Base-by-base conservation (phyloP, 352 stramenopile species). In the Phytophthora vignae region DNA sequence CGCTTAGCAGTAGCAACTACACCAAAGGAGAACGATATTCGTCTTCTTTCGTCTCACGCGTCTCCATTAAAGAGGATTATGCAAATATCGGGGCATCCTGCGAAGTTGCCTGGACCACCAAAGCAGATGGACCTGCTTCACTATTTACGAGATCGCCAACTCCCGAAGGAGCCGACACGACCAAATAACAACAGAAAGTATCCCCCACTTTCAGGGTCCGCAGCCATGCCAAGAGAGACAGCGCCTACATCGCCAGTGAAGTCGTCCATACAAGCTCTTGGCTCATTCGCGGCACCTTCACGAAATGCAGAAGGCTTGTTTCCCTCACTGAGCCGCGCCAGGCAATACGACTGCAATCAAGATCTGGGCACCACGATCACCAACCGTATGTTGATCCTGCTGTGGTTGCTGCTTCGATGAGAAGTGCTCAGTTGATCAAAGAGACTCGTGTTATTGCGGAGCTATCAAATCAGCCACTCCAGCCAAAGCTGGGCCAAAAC, bases 391-490 rank as follows among this genome's bases (percentile, higher is more conserved):
- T 62, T 31, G 54, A 66, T 55, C 48, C 59, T 69, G 31, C 19
- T 42, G 48, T 49, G 6, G 29, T 61, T 19, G 67, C 55, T 55
- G 53, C 55, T 19, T 54, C 64, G 3, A 61, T 71, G 33, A 52
- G 48, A 12, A 55, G 36, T 29, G 15, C 22, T 44, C 81, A 84
- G 27, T 55, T 88, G n/a, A 67, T 69, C 19, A 74, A 69, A 40
- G 76, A 88, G 52, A 64, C 84, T 7, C 55, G 48, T 2, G 60
- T 77, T 2, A 54, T 85, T 14, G 31, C 71, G 4, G 38, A 67
- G 44, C 33, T 84, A 10, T 50, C 65, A 4, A 79, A 68, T 9
- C 56, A 62, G 12, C 8, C 56, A n/a, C 33, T 42, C 31, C 48
- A 63, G 33, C 33, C 58, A 9, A 57, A 44, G 19, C 17, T 60